These are phyloP conservation scores for Apiotrichum sp. DNA, from an alignment of 1,284 basidiomycete species.

Conservation along the genomic window DNA sequence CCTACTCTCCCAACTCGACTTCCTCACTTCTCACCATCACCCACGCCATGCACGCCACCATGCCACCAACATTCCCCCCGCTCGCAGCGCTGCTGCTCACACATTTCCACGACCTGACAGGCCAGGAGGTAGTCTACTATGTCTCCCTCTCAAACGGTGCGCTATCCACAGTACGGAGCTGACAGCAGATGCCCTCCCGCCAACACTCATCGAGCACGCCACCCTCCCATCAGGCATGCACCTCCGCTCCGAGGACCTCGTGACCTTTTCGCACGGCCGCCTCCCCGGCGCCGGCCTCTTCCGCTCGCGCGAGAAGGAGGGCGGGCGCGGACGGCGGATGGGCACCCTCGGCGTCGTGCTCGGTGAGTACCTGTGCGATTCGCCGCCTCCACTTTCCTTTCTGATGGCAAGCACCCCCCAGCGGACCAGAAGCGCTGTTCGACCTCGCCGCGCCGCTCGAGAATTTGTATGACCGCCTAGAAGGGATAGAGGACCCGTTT, in stretches of 20 bases:
- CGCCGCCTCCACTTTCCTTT: neutral
- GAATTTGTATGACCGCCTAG: conserved; percentile 29
- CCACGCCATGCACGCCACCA: neutral
- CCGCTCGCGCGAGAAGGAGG: conserved; percentile 20
- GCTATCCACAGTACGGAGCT: neutral
- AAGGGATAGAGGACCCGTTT: conserved; percentile 18
- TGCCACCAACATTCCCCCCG: conserved; percentile 23
- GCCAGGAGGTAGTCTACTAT: conserved; percentile 37
- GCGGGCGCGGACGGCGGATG: conserved; percentile 36
- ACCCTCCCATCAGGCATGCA: conserved; percentile 40
- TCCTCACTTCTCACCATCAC: no score
- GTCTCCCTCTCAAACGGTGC: conserved; percentile 24
- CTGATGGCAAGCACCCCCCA: conserved; percentile 10
- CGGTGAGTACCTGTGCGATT: conserved; percentile 18
- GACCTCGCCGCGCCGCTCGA: conserved; percentile 21
- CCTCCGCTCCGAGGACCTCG: conserved; percentile 26
- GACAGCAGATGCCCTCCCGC: conserved; percentile 16
- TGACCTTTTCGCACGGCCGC: conserved; percentile 28
- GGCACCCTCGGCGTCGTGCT: conserved; percentile 38
- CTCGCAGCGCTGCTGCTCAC: conserved; percentile 39
- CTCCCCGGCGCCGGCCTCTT: conserved; percentile 33
- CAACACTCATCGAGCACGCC: conserved; percentile 32
- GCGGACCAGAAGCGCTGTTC: conserved; percentile 20
- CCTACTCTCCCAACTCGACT: no score
- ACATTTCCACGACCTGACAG: conserved; percentile 43